Percentiles rank a stretch among this genome's conserved stretches.
These are phyloP conservation scores for Reticulascus tulasneorum DNA, from an alignment of 2,329 filamentous ascomycete genomes.

Conservation along the genomic window DNA sequence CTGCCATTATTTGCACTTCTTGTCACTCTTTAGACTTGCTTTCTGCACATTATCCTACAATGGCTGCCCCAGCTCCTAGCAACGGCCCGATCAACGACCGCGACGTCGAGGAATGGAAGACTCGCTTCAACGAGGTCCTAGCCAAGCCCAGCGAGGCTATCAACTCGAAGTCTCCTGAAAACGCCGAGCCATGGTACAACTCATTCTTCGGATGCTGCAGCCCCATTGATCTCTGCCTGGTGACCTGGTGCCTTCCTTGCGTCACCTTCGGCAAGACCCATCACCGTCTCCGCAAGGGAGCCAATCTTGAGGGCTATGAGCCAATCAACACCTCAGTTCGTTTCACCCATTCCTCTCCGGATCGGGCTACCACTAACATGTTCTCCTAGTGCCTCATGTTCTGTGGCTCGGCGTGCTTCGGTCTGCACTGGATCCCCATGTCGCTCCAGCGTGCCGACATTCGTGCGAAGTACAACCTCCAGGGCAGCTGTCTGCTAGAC, in stretches of 20 bases:
- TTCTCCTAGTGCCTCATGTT: slow-evolving; percentile 37
- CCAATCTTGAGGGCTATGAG: slow-evolving; percentile 38
- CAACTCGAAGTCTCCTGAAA: slow-evolving; percentile 35
- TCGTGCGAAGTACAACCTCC: slow-evolving; percentile 40
- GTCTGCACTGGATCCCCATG: slow-evolving; percentile 37
- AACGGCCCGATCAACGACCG: slow-evolving; percentile 35
- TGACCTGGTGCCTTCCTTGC: slow-evolving; percentile 42
- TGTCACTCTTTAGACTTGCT: background rate
- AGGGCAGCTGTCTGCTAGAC: slow-evolving; percentile 39
- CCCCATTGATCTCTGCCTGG: slow-evolving; percentile 40
- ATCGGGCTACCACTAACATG: background rate
- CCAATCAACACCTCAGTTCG: slow-evolving; percentile 43
- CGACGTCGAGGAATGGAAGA: slow-evolving; percentile 41
- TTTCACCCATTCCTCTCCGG: slow-evolving; percentile 1
- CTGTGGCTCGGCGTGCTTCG: slow-evolving; percentile 34
- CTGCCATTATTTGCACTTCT: too few species aligned
- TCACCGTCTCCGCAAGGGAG: slow-evolving; percentile 38
- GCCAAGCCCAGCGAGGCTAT: slow-evolving; percentile 36
- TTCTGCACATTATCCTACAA: background rate
- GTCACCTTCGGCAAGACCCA: slow-evolving; percentile 46
- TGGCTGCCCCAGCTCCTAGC: slow-evolving; percentile 10
- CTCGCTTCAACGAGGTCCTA: slow-evolving; percentile 38
- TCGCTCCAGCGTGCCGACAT: slow-evolving; percentile 42
- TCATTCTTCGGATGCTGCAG: slow-evolving; percentile 41
- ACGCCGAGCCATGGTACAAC: slow-evolving; percentile 32